phyloP scores from a whole-genome alignment of 345 rosid genomes.

The Eucalyptus victrix region DNA sequence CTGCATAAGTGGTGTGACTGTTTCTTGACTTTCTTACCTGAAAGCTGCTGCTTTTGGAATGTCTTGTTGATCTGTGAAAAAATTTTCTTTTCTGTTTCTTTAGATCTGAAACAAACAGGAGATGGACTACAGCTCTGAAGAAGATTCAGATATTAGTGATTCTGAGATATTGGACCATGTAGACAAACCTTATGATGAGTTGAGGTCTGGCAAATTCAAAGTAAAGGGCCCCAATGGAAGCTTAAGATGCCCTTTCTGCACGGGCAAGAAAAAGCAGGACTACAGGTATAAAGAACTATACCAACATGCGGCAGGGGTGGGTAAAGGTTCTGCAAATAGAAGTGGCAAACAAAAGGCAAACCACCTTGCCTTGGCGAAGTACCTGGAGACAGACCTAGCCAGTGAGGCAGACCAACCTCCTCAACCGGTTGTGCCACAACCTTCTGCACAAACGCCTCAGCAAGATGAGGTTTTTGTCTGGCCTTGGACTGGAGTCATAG shows the following conservation, averaged over 20 bases:
- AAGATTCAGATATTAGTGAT: conserved; percentile 76
- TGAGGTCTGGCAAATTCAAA: conserved; percentile 32
- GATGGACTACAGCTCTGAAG: conserved; percentile 59
- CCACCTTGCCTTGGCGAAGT: conserved; percentile 66
- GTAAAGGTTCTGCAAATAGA: conserved; percentile 64
- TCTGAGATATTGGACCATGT: conserved; percentile 52
- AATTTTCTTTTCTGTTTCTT: not conserved
- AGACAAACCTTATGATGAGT: conserved; percentile 46
- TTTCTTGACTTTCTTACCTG: not conserved
- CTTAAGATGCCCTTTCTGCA: conserved; percentile 76
- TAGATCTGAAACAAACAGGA: not conserved
- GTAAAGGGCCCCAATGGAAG: conserved; percentile 44
- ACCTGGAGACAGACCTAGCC: conserved; percentile 49
- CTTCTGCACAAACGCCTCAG: conserved; percentile 5
- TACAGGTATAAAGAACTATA: conserved; percentile 70
- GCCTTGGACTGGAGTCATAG: conserved; percentile 83
- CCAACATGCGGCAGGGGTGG: conserved; percentile 85
- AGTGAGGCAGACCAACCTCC: conserved; percentile 24
- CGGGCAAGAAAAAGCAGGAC: conserved; percentile 81
- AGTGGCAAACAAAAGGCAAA: conserved; percentile 68
- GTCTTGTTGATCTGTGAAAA: not conserved
- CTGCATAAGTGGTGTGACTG: not conserved
- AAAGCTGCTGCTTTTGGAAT: not conserved
- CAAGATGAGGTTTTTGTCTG: conserved; percentile 42
- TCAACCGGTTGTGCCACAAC: conserved; percentile 1